Base-by-base conservation (phyloP, 2,329 filamentous ascomycete genomes). In the Cordyceps tenuipes region DNA sequence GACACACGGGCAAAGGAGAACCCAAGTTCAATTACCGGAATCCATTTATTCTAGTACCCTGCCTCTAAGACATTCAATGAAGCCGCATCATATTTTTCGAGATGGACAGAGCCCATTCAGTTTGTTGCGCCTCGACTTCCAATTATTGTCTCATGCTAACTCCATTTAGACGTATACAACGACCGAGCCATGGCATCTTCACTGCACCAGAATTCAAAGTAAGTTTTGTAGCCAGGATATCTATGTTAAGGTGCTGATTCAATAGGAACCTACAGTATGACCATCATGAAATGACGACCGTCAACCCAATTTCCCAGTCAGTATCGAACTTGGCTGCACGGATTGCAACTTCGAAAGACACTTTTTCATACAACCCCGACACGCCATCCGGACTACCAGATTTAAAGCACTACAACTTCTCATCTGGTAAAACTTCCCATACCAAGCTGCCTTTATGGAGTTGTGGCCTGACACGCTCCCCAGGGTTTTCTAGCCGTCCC, bases 271-370 rank as follows among this genome's bases (percentile, higher is more conserved):
- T 48, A 10, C 49, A 53, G 10, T 61, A 56, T 34, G 51, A 55
- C 3, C 19, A 51, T 31, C 53, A 39, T 7, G 47, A 26, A n/a
- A 36, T 61, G 53, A 53, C 54, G 3, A 21, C 59, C 26, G n/a
- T 51, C 8, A 57, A 61, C 21, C 53, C 59, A 19, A 61, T 61
- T 5, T 57, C 59, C 17, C 59, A 61, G n/a, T 23, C 59, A 10
- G 34, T 23, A 2, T 58, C 47, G 29, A 39, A n/a, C 8, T 29
- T 47, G 39, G 15, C 36, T 8, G 19, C 21, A 41, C 39, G 54
- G 19, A 39, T 51, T 9, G 39, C 21, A 9, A n/a, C 39, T 5
- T 26, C 46, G 9, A 50, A 49, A 31, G 52, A 57, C n/a, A 21
- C 49, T 2, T 47, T 59, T n/a, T 12, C 49, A 7, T 59, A 59